Percentiles rank a stretch among this genome's conserved stretches.
Evolutionary conservation across 1,139 yeast species (phyloP).

Genomic region (Saccharomycopsis hybrid): DNA sequence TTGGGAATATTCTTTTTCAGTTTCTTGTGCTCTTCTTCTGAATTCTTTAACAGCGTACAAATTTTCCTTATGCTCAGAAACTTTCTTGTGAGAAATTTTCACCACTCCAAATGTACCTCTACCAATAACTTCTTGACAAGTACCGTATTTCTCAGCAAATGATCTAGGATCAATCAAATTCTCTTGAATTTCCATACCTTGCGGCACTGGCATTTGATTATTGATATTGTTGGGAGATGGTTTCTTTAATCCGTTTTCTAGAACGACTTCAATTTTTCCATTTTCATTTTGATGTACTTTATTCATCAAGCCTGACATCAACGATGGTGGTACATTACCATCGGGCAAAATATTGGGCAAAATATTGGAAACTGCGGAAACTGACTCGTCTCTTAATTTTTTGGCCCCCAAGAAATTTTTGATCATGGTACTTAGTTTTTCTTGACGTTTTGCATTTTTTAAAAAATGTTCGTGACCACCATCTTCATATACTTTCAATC

Average conservation of each 20-base stretch:
- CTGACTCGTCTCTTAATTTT: slow-evolving; percentile 73
- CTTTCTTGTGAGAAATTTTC: slow-evolving; percentile 41
- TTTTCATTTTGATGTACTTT: slow-evolving; percentile 41
- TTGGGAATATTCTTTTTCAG: slow-evolving; percentile 53
- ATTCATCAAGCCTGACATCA: slow-evolving; percentile 74
- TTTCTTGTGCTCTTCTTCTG: slow-evolving; percentile 44
- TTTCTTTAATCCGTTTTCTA: slow-evolving; percentile 23
- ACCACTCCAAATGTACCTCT: slow-evolving; percentile 69
- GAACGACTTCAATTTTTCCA: slow-evolving; percentile 28
- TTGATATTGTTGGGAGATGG: not conserved
- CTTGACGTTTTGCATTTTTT: slow-evolving; percentile 76
- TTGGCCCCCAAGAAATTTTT: slow-evolving; percentile 80
- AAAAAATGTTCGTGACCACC: slow-evolving; percentile 78
- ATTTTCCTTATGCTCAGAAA: slow-evolving; percentile 27
- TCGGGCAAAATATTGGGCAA: slow-evolving; percentile 28
- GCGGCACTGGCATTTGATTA: not conserved
- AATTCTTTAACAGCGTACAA: slow-evolving; percentile 73
- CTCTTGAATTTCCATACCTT: slow-evolving; percentile 7
- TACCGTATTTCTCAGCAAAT: slow-evolving; percentile 47
- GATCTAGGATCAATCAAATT: slow-evolving; percentile 19
- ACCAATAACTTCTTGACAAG: slow-evolving; percentile 56
- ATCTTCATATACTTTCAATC: slow-evolving; percentile 52
- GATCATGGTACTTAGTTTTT: slow-evolving; percentile 78
- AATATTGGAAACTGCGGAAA: slow-evolving; percentile 75
- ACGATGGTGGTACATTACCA: slow-evolving; percentile 55